Conservation (phyloP, 179 eudicot species). For the Corrigiola litoralis region DNA sequence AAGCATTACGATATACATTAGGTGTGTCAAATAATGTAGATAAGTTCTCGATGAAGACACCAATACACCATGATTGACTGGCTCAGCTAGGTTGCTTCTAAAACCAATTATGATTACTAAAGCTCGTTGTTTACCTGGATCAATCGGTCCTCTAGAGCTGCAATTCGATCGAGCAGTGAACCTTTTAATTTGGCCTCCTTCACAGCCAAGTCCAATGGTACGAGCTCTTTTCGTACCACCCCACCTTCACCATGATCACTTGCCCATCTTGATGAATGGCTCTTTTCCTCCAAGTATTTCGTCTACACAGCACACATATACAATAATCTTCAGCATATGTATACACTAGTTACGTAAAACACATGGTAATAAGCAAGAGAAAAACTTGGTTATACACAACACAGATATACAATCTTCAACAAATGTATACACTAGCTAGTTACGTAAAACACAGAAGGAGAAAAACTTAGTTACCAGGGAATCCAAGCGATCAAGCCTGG, state of each 20-base stretch:
- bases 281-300: conserved; percentile 18
- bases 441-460: background rate
- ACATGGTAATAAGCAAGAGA: background rate
- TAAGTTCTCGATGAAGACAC: too few relatives aligned
- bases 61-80: too few relatives aligned
- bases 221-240: background rate
- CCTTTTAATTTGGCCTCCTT: conserved; percentile 33
- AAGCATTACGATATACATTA: too few relatives aligned
- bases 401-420: background rate
- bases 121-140: conserved; percentile 13
- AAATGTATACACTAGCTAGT: background rate
- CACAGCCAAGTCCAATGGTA: conserved; percentile 31
- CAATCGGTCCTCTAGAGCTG: conserved; percentile 29
- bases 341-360: background rate
- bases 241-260: background rate
- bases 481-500: conserved; percentile 33
- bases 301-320: conserved; percentile 10
- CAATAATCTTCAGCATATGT: background rate
- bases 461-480: conserved; percentile 22
- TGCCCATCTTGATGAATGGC: conserved; percentile 14
- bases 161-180: conserved; percentile 33
- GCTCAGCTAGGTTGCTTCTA: too few relatives aligned
- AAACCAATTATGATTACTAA: background rate
- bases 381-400: background rate
- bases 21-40: too few relatives aligned